A percentile compares a stretch with the other conserved stretches of the same genome.
Conservation (phyloP, 768 basidiomycete genomes). For the Tulasnella calospora region DNA sequence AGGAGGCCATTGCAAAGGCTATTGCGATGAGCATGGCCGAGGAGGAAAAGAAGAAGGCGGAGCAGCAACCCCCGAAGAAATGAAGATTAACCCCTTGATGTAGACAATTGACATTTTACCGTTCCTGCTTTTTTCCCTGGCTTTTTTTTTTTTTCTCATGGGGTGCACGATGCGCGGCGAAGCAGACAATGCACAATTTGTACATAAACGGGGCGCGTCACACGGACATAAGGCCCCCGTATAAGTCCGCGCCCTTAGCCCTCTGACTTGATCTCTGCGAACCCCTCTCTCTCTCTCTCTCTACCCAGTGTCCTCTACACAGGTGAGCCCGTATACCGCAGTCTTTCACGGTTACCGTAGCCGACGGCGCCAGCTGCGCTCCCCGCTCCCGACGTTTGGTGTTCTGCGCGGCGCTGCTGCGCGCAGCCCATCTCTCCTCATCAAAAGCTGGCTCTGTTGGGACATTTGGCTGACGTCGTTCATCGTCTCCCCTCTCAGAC, state of each 20-base stretch:
- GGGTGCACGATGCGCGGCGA: neutral
- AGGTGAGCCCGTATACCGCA: constrained; percentile 11
- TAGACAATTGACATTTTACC: neutral
- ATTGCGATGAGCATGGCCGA: constrained; percentile 91
- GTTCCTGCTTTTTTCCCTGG: neutral
- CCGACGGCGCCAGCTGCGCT: constrained; percentile 2
- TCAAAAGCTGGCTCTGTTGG: constrained; percentile 9
- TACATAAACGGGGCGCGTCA: neutral
- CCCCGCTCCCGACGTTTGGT: neutral
- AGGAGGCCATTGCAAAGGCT: constrained; percentile 83
- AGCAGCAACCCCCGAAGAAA: neutral
- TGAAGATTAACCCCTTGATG: neutral
- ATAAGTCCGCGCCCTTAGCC: constrained; percentile 13
- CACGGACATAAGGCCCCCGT: neutral
- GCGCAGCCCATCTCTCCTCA: constrained; percentile 19
- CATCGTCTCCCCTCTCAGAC: constrained; percentile 18
- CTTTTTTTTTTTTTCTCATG: neutral
- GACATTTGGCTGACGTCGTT: neutral
- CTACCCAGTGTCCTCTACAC: neutral
- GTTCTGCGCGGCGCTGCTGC: constrained; percentile 5
- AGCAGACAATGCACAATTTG: constrained; percentile 7
- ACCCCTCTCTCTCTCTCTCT: constrained; percentile 9
- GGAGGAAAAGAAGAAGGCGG: constrained; percentile 46
- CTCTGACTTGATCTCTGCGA: constrained; percentile 2
- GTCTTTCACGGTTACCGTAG: constrained; percentile 1